A percentile compares a stretch with the other conserved stretches of the same genome.
phyloP scores from a whole-genome alignment of 1,284 basidiomycete species.

The Taiwanofungus camphoratus region DNA sequence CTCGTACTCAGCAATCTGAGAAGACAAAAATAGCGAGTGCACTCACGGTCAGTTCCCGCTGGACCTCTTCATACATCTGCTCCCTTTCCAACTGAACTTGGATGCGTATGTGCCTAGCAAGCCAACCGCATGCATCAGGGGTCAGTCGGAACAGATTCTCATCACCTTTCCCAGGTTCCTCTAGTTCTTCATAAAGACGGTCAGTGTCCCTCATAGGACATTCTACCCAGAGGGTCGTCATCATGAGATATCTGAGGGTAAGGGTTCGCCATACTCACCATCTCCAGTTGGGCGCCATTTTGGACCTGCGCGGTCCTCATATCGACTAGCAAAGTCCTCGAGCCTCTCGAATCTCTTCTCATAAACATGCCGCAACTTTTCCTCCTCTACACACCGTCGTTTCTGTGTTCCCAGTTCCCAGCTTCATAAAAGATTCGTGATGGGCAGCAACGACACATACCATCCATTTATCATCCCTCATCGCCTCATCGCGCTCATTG shows the following conservation, averaged over 20 bases:
- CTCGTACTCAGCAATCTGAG: neutral
- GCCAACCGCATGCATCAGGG: conserved; percentile 52
- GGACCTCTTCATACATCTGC: conserved; percentile 51
- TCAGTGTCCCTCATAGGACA: no score
- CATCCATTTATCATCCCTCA: conserved; percentile 61
- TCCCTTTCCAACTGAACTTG: conserved; percentile 47
- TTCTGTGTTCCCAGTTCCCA: conserved; percentile 33
- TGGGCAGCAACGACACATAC: conserved; percentile 35
- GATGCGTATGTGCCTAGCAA: conserved; percentile 53
- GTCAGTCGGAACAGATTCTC: neutral
- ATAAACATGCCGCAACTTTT: conserved; percentile 47
- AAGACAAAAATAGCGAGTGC: neutral
- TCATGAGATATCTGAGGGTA: neutral
- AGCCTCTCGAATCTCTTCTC: conserved; percentile 45
- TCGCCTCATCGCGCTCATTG: conserved; percentile 65
- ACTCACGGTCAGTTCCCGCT: conserved; percentile 63
- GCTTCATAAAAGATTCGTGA: neutral
- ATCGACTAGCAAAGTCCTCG: conserved; percentile 48
- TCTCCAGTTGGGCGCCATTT: conserved; percentile 43
- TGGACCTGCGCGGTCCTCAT: conserved; percentile 47
- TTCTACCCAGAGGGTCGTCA: neutral
- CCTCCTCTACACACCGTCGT: conserved; percentile 47
- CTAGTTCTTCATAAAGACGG: neutral
- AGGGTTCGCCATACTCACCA: conserved; percentile 13
- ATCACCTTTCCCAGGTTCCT: neutral